phyloP scores from a whole-genome alignment of 192 early-diverging fungal genomes.

The Podila verticillata region DNA sequence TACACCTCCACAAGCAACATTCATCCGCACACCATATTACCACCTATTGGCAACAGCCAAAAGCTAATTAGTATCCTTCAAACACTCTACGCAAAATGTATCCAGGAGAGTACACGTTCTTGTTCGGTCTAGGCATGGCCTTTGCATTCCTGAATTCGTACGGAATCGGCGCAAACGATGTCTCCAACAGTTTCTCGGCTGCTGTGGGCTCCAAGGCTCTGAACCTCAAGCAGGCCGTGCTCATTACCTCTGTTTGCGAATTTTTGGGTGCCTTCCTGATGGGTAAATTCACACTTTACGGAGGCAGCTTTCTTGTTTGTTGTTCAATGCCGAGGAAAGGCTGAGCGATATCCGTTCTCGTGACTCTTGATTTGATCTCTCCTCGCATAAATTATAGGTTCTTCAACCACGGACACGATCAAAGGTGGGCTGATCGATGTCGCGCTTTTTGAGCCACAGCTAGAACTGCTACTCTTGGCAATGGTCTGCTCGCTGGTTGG shows the following conservation, averaged over 20 bases:
- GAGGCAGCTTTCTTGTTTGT: neutral
- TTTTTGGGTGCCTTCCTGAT: conserved; percentile 82
- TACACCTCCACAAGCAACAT: neutral
- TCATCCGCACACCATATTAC: neutral
- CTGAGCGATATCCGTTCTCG: neutral
- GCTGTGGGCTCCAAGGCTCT: conserved; percentile 83
- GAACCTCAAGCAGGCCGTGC: conserved; percentile 74
- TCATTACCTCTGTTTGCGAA: conserved; percentile 87
- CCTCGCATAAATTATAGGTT: conserved; percentile 29
- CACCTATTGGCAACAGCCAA: neutral
- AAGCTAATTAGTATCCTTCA: neutral
- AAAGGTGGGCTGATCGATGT: conserved; percentile 76
- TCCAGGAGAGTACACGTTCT: conserved; percentile 64
- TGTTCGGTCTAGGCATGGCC: conserved; percentile 73
- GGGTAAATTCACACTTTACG: conserved; percentile 16
- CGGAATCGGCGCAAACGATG: conserved; percentile 88
- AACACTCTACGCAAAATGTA: conserved; percentile 12
- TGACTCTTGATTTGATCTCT: neutral
- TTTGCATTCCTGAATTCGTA: conserved; percentile 77
- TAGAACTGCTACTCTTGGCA: conserved; percentile 79
- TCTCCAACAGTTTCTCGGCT: conserved; percentile 87
- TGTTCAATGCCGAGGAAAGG: too few species aligned
- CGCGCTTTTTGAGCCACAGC: conserved; percentile 61
- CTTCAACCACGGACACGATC: conserved; percentile 80
- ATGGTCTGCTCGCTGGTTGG: conserved; percentile 87